Evolutionary conservation across 495 filamentous ascomycete genomes (phyloP), one percentile per base, ranked within the genome.

Genomic region (Penicillium pulvis): DNA sequence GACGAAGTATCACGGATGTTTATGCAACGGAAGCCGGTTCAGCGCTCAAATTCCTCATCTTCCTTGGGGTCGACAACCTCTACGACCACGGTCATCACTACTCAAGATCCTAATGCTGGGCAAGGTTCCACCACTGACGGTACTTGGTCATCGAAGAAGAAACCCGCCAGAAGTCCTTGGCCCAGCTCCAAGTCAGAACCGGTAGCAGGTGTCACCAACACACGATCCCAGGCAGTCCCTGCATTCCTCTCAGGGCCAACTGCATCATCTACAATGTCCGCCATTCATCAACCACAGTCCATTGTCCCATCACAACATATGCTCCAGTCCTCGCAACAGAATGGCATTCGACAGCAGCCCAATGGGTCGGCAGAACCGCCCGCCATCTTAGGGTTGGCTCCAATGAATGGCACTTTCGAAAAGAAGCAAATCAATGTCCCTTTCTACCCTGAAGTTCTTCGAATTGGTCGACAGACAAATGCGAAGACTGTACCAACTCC

Each of bases 381-480:
- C 36, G 91, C 90, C 2, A 86, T 96, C 17, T 81, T 98, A 30
- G 87, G 88, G 51, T 79, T 98, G 9, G 75, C 90, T 9, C 94
- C 94, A 4, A 79, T 97, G 60, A 98, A 97, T 57, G 89, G 89
- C 41, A 98, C 93, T 4, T 98, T 98, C 68, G 94, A 98, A 65
- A 87, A 91, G 62, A 98, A 98, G 72, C 92, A 93, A 17, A 98
- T 98, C 67, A 87, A 83, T 17, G 87, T 98, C 19, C 94, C 94
- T 12, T 96, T 85, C 70, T 89, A 79, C 62, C 94, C 94, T 14
- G 93, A 98, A 8, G 87, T 90, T 5, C 77, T 98, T 55, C 86
- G 91, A 48, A 97, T 98, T 66, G 94, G 94, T 49, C 90, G 94
- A 26, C 94, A 98, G 75, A 98, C 94, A 14, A 98, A 98, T 72